These are phyloP conservation scores for Stagonosporopsis chrysanthemi DNA, from an alignment of 2,329 filamentous ascomycete species.

Conservation along the genomic window DNA sequence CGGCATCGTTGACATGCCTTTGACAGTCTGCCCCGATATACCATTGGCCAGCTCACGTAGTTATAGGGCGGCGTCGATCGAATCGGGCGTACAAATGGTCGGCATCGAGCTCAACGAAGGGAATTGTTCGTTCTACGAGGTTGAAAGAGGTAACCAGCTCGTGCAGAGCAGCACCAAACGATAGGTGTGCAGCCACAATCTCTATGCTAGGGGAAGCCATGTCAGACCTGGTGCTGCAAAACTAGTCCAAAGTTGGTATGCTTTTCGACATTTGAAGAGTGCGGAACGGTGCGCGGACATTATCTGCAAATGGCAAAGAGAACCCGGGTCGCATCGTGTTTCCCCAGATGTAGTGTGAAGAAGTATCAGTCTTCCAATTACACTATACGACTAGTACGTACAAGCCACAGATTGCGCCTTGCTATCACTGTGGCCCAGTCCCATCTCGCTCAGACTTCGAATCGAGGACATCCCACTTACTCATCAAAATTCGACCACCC, in stretches of 20 bases:
- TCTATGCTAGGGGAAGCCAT: background rate
- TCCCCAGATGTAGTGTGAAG: background rate
- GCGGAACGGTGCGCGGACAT: conserved; percentile 2
- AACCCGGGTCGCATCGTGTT: background rate
- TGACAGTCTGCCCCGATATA: conserved; percentile 28
- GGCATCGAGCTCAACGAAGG: conserved; percentile 1
- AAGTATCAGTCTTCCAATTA: background rate
- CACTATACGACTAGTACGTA: background rate
- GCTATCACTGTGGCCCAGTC: background rate
- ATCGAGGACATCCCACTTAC: background rate
- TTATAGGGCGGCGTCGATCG: background rate
- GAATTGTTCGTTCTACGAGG: background rate
- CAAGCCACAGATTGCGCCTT: background rate
- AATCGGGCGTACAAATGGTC: background rate
- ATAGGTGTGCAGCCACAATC: background rate
- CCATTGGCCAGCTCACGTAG: conserved; percentile 9
- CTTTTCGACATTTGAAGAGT: background rate
- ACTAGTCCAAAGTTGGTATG: conserved; percentile 8
- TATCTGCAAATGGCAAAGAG: conserved; percentile 3
- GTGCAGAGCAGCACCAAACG: background rate
- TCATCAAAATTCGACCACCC: background rate
- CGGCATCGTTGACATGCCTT: conserved; percentile 32
- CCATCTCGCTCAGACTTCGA: background rate
- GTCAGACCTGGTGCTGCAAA: background rate
- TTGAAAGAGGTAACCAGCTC: background rate